Percentiles rank a stretch among this genome's conserved stretches.
Conservation (phyloP, 1,284 basidiomycete species). For the Sanguinoderma infundibulare region DNA sequence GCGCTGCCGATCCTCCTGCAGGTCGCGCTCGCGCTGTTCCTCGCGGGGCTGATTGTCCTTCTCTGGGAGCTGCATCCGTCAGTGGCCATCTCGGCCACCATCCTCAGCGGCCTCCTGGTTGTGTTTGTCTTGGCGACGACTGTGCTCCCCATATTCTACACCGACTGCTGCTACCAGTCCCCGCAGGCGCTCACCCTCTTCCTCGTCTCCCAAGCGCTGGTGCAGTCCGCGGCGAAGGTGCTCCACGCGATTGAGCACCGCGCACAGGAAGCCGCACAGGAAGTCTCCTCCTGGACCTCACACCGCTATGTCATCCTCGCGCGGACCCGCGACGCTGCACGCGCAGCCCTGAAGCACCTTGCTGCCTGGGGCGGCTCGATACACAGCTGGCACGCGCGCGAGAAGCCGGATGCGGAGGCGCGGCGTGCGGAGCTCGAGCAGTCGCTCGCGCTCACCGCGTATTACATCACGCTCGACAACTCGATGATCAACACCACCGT, state of each 20-base stretch:
- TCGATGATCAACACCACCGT: slow-evolving; percentile 17
- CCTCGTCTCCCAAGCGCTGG: neutral
- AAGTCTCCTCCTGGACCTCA: neutral
- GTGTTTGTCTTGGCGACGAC: slow-evolving; percentile 26
- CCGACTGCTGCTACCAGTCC: slow-evolving; percentile 33
- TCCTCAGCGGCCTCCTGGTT: slow-evolving; percentile 22
- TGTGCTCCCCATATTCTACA: slow-evolving; percentile 29
- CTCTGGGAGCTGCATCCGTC: slow-evolving; percentile 17
- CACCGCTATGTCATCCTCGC: slow-evolving; percentile 1
- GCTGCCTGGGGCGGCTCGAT: slow-evolving; percentile 1
- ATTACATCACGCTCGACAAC: slow-evolving; percentile 16
- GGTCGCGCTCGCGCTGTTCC: slow-evolving; percentile 21
- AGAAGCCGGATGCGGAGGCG: slow-evolving; percentile 14
- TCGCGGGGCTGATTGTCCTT: slow-evolving; percentile 21
- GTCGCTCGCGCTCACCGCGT: slow-evolving; percentile 18
- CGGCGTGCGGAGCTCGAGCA: slow-evolving; percentile 16
- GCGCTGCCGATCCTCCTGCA: slow-evolving; percentile 24
- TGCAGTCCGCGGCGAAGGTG: neutral
- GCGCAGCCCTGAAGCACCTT: neutral
- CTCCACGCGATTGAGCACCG: slow-evolving; percentile 1
- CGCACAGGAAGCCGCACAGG: slow-evolving; percentile 1
- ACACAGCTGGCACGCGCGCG: slow-evolving; percentile 16
- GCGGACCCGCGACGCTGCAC: slow-evolving; percentile 2
- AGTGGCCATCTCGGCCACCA: slow-evolving; percentile 18
- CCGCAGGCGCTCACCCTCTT: slow-evolving; percentile 26